Percentiles rank a stretch among this genome's conserved stretches.
Evolutionary conservation across 1,284 basidiomycete genomes (phyloP).

Genomic region (Heterobasidion parviporum): DNA sequence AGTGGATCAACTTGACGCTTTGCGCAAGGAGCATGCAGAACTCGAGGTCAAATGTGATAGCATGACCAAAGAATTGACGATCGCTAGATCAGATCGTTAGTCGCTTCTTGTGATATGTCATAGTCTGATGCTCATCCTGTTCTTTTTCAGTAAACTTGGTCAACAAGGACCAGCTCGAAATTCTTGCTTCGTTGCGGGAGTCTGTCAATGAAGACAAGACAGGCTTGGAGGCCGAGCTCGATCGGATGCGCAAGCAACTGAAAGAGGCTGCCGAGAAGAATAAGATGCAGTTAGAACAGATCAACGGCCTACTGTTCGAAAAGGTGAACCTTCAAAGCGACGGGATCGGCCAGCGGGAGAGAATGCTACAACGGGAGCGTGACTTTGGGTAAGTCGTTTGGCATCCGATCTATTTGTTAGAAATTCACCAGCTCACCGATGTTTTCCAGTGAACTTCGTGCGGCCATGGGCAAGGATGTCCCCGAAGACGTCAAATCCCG

Average conservation of each 20-base stretch:
- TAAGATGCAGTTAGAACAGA: slow-evolving; percentile 86
- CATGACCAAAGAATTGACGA: slow-evolving; percentile 63
- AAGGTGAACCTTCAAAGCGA: slow-evolving; percentile 88
- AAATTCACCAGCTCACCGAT: slow-evolving; percentile 4
- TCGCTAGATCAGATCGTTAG: slow-evolving; percentile 84
- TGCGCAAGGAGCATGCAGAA: slow-evolving; percentile 63
- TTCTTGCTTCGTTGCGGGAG: slow-evolving; percentile 75
- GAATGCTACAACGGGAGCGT: slow-evolving; percentile 73
- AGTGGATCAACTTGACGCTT: slow-evolving; percentile 70
- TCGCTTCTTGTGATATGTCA: slow-evolving; percentile 8
- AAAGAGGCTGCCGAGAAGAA: slow-evolving; percentile 76
- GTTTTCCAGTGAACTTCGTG: slow-evolving; percentile 57
- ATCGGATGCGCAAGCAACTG: slow-evolving; percentile 59
- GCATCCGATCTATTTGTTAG: not conserved
- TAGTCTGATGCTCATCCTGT: not conserved
- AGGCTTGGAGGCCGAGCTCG: slow-evolving; percentile 62
- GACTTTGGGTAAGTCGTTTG: slow-evolving; percentile 56
- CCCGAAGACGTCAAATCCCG: slow-evolving; percentile 76
- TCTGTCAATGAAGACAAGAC: slow-evolving; percentile 85
- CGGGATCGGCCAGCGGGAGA: slow-evolving; percentile 78
- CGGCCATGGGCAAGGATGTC: slow-evolving; percentile 64
- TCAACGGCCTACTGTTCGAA: slow-evolving; percentile 80
- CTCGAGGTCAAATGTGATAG: slow-evolving; percentile 68
- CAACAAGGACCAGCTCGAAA: slow-evolving; percentile 80
- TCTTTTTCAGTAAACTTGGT: slow-evolving; percentile 61